Base-by-base conservation (phyloP, 306 rosid genomes). In the Begonia fuchsioides region DNA sequence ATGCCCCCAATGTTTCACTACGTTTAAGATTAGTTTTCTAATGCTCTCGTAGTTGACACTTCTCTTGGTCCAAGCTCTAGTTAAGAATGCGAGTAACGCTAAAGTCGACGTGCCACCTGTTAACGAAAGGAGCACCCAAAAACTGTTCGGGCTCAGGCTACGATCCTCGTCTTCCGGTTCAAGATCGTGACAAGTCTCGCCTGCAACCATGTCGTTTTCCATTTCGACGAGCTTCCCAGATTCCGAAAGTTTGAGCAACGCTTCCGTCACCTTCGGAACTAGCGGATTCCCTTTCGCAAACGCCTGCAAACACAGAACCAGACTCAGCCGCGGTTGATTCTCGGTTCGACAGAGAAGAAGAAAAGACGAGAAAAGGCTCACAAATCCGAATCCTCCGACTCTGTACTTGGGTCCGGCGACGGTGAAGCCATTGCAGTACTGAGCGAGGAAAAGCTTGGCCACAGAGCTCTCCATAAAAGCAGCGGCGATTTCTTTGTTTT, bases 321-420 rank as follows among this genome's bases (percentile, higher is more conserved):
- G 35, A 3, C 35, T 26, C 35, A n/a, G 35, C 0, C 35, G 7
- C 35, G 7, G 7, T 26, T 5, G 35, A 26, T 26, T 26, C n/a
- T n/a, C n/a, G 45, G 1, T 41, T 11, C 14, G 1, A 4, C 12
- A 13, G 13, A 8, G 6, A 59, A 10, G 44, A 10, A 63, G 10
- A 12, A 19, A 32, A 43, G 47, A 15, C 2, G 10, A 3, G 19
- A 50, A 18, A 32, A 41, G 38, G 38, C 52, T 38, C 59, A 67
- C 74, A 44, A 63, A 67, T 44, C 63, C 81, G 47, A 59, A 66
- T 47, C 81, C 86, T 53, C 78, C 76, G 47, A 71, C 57, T 68
- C 59, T 68, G 52, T 48, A 68, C 3, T 49, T 48, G 2, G 79
- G 74, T 13, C 76, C 74, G 3, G 72, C 61, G 18, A 15, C 32